Percentiles rank a stretch among this genome's conserved stretches.
These are phyloP conservation scores for Coemansia reversa DNA, from an alignment of 192 early-diverging fungal genomes.

Conservation along the genomic window DNA sequence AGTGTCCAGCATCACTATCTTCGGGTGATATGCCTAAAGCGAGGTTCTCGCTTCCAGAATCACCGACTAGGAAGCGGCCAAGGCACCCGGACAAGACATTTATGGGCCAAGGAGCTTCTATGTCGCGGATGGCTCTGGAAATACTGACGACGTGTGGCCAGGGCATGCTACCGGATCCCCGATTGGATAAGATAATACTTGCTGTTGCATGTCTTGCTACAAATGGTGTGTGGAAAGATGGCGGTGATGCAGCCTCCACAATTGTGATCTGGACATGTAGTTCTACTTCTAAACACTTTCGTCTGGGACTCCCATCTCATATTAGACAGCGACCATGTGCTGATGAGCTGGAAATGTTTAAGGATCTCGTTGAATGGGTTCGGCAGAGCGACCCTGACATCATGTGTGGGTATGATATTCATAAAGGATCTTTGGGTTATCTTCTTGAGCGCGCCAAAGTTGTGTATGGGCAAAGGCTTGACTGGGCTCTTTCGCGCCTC, in stretches of 20 bases:
- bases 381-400: slow-evolving; percentile 79
- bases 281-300: background rate
- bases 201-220: slow-evolving; percentile 25
- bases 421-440: slow-evolving; percentile 89
- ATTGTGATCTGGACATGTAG: slow-evolving; percentile 30
- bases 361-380: slow-evolving; percentile 56
- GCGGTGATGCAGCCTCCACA: background rate
- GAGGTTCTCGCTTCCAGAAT: too few relatives aligned
- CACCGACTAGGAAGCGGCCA: too few relatives aligned
- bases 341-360: slow-evolving; percentile 64
- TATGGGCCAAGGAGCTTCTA: background rate
- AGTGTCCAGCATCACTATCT: background rate
- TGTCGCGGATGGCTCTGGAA: slow-evolving; percentile 32
- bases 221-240: background rate
- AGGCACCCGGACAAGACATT: too few relatives aligned
- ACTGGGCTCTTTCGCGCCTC: slow-evolving; percentile 55
- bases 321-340: slow-evolving; percentile 38
- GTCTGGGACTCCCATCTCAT: slow-evolving; percentile 20
- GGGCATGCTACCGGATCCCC: slow-evolving; percentile 67
- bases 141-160: slow-evolving; percentile 32
- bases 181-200: slow-evolving; percentile 58
- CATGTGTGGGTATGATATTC: slow-evolving; percentile 83
- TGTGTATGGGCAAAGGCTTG: slow-evolving; percentile 52
- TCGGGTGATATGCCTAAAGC: background rate
- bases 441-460: slow-evolving; percentile 60